Base-by-base conservation (phyloP, 2,329 filamentous ascomycete genomes). In the Neofusicoccum cordaticola region DNA sequence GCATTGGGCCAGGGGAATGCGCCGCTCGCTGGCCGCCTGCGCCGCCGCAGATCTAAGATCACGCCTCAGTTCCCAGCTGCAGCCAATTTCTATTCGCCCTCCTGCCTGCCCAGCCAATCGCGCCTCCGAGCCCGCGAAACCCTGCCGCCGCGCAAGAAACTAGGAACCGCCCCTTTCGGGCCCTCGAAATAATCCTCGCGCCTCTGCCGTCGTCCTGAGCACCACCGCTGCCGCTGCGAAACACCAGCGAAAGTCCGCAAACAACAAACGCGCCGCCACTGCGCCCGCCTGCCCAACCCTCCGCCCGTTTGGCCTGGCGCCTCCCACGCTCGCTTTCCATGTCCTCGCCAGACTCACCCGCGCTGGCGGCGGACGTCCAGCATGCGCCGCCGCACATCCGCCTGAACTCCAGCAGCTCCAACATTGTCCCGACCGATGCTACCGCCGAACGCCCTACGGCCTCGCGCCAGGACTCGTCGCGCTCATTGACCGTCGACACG, bases 351-450 rank as follows among this genome's bases (percentile, higher is more conserved):
- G 63, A 41, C 52, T 60, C 63, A 15, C 31, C 44, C 12, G 39
- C 57, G 13, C 39, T 52, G 65, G 75, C 75, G 51, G 9, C 12
- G 17, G 52, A 53, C n/a, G 56, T 42, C 37, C 52, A 60, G 41
- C 70, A 73, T 53, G 70, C 69, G 58, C 79, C 83, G 67, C 86
- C 86, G 68, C 87, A 89, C 68, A 85, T 90, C 66, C 85, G 86
- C 65, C 81, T 90, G 68, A 89, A 89, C 71, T 88, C 86, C 31
- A 86, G 83, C 51, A 82, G 80, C 68, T 81, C 85, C 68, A 82
- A 88, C 71, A 76, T 83, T 37, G 78, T 81, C 67, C 77, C 74
- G 65, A 69, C 77, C 74, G 66, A 77, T 70, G 71, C 71, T 63
- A 64, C 70, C 56, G 66, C 70, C 35, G 66, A 68, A 44, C 75